Conservation (phyloP, 352 stramenopile species). For the Globisporangium alternatum region DNA sequence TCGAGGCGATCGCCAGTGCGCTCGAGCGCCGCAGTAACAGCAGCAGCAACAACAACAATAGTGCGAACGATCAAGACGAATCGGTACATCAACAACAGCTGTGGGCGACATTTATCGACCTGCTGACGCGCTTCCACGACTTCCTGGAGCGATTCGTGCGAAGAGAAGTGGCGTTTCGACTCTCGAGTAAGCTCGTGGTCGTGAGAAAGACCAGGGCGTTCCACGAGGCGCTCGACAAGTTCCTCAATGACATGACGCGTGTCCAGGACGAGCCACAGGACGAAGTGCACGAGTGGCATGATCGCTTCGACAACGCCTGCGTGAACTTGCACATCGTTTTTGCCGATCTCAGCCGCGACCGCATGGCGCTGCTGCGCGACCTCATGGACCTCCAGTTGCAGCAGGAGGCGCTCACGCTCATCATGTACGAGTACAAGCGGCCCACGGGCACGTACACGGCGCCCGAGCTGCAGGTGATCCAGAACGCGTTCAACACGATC, state of each 20-base stretch:
- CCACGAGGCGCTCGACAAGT: conserved; percentile 5
- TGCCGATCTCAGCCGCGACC: conserved; percentile 8
- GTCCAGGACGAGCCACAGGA: not conserved
- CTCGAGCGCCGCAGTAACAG: not conserved
- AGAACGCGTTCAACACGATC: conserved; percentile 20
- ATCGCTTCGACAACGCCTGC: conserved; percentile 14
- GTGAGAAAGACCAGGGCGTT: not conserved
- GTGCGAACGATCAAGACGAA: not conserved
- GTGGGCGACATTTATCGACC: not conserved
- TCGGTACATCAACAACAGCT: not conserved
- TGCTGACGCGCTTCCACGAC: conserved; percentile 1
- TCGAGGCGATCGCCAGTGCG: not conserved
- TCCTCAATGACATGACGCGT: not conserved
- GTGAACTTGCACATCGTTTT: conserved; percentile 7
- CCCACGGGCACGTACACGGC: not conserved
- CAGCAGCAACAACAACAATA: not conserved
- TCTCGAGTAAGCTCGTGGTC: conserved; percentile 12
- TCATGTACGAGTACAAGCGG: conserved; percentile 20
- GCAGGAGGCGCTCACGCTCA: conserved; percentile 8
- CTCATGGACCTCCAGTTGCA: conserved; percentile 4
- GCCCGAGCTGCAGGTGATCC: conserved; percentile 5
- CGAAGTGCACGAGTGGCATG: conserved; percentile 8
- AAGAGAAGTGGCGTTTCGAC: not conserved
- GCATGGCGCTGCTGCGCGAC: conserved; percentile 13
- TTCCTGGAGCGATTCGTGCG: not conserved